Evolutionary conservation across 441 rosid genomes (phyloP).

Genomic region (Populus hybrid): DNA sequence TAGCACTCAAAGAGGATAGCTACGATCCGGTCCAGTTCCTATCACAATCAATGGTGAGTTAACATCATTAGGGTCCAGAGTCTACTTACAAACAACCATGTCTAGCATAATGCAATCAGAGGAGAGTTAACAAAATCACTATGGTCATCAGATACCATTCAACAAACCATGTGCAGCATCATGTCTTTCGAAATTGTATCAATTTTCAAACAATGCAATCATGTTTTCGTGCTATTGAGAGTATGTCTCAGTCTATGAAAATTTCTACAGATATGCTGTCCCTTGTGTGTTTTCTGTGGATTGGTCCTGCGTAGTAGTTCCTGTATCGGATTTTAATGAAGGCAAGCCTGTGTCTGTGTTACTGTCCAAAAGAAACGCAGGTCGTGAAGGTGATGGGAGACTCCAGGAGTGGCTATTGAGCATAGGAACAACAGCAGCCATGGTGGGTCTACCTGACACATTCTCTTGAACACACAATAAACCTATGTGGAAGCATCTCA

Average conservation of each 20-base stretch:
- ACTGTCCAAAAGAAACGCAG: background rate
- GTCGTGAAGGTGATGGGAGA: background rate
- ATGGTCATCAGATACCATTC: no score
- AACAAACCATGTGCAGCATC: no score
- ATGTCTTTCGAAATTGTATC: no score
- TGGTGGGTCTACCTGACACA: slow-evolving; percentile 47
- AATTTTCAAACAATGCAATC: background rate
- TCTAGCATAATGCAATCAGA: no score
- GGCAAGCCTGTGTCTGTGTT: background rate
- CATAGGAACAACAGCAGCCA: slow-evolving; percentile 49
- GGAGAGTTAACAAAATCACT: no score
- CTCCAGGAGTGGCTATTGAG: slow-evolving; percentile 19
- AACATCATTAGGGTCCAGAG: no score
- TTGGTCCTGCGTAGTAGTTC: background rate
- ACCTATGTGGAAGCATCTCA: slow-evolving; percentile 60
- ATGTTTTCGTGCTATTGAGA: background rate
- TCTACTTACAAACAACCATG: no score
- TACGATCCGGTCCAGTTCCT: no score
- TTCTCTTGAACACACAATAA: slow-evolving; percentile 60
- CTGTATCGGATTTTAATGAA: background rate
- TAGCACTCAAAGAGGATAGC: no score
- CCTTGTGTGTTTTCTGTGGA: background rate
- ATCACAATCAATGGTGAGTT: no score
- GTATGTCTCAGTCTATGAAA: background rate
- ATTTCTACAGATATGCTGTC: background rate